phyloP scores from a whole-genome alignment of 192 early-diverging fungal genomes.

The Irineochytrium annulatum region DNA sequence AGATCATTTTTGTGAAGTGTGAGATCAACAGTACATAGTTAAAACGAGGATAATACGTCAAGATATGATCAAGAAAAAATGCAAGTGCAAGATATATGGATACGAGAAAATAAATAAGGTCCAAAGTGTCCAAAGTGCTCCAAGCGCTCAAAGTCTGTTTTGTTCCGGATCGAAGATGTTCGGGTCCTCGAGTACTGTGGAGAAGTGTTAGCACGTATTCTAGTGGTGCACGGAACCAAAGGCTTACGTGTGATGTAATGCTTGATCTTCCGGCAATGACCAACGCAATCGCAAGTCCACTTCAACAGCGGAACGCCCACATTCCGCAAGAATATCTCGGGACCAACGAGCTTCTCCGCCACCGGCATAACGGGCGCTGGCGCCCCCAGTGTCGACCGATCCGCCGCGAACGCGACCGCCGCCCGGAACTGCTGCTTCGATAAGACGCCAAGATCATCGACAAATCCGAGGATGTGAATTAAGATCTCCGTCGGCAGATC shows the following conservation, averaged over 20 bases:
- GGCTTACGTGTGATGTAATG: constrained; percentile 22
- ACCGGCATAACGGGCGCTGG: not conserved
- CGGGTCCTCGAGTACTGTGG: too few species aligned
- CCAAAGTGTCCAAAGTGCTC: too few species aligned
- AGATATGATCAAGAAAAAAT: too few species aligned
- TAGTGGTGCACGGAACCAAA: too few species aligned
- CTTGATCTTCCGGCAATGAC: constrained; percentile 23
- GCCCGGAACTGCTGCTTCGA: not conserved
- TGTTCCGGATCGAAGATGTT: too few species aligned
- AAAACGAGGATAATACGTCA: too few species aligned
- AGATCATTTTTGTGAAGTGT: too few species aligned
- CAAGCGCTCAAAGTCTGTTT: too few species aligned
- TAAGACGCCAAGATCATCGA: constrained; percentile 14
- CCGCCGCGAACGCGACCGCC: constrained; percentile 7
- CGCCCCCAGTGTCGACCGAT: not conserved
- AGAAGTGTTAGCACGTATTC: too few species aligned
- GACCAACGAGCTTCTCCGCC: not conserved
- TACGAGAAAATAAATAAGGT: too few species aligned
- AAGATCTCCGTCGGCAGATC: constrained; percentile 23
- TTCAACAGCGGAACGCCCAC: constrained; percentile 12
- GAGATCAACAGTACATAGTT: too few species aligned
- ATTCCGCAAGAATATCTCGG: not conserved
- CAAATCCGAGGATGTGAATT: constrained; percentile 21
- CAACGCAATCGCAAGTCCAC: constrained; percentile 1
- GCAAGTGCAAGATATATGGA: too few species aligned